A percentile compares a stretch with the other conserved stretches of the same genome.
Conservation (phyloP, 371 early-diverging fungal genomes). For the Apophysomyces ossiformis region DNA sequence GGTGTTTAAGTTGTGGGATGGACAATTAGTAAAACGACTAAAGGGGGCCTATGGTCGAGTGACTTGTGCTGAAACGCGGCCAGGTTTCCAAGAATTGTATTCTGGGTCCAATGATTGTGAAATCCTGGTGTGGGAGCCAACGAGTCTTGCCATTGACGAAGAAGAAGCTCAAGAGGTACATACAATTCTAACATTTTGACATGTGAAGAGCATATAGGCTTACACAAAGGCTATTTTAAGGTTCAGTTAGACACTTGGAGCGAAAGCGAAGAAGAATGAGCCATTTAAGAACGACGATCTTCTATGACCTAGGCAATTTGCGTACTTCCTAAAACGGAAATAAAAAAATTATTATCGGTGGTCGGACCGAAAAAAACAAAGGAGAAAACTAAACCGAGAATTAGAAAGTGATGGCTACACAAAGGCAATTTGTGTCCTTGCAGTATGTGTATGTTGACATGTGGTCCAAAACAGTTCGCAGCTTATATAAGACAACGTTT, state of each 20-base stretch:
- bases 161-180: constrained; percentile 10
- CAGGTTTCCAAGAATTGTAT: constrained; percentile 64
- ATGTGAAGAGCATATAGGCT: not conserved
- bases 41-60: constrained; percentile 71
- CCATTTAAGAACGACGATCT: not conserved
- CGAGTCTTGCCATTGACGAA: constrained; percentile 12
- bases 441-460: constrained; percentile 7
- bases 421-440: constrained; percentile 7
- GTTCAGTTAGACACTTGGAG: constrained; percentile 49
- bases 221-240: constrained; percentile 13
- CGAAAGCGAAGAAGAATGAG: constrained; percentile 32
- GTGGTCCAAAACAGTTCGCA: constrained; percentile 1
- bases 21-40: constrained; percentile 55
- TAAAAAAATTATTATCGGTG: not conserved
- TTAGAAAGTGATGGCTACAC: constrained; percentile 1
- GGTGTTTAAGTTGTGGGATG: constrained; percentile 65
- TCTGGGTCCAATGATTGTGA: constrained; percentile 71
- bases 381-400: not conserved
- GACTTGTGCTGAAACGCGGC: constrained; percentile 61
- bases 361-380: constrained; percentile 7
- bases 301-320: not conserved
- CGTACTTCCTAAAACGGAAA: not conserved
- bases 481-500: constrained; percentile 12
- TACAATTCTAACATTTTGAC: not conserved
- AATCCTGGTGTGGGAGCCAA: constrained; percentile 71